phyloP scores from a whole-genome alignment of 768 basidiomycete species.

The Tephrocybe sp. region DNA sequence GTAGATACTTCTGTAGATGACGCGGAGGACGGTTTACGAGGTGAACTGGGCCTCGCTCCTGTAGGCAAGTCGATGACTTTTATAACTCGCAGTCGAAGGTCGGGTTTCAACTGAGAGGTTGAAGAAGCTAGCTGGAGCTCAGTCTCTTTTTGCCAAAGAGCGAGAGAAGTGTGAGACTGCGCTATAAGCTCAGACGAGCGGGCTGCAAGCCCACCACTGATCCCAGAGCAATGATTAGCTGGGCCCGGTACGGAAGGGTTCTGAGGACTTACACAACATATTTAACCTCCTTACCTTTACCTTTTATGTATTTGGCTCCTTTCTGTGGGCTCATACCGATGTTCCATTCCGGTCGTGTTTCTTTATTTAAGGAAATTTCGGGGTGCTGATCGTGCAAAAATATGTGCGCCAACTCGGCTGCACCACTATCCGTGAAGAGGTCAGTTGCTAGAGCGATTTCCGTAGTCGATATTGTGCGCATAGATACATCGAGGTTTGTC shows the following conservation, averaged over 20 bases:
- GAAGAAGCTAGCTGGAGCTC: slow-evolving; percentile 31
- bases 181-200: slow-evolving; percentile 44
- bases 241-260: neutral
- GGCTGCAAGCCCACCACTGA: slow-evolving; percentile 61
- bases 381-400: slow-evolving; percentile 49
- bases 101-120: slow-evolving; percentile 31
- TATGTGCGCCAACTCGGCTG: slow-evolving; percentile 52
- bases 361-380: slow-evolving; percentile 24
- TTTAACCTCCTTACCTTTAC: slow-evolving; percentile 37
- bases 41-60: slow-evolving; percentile 22
- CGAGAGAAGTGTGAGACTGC: slow-evolving; percentile 42
- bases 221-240: neutral
- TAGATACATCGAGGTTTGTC: slow-evolving; percentile 28
- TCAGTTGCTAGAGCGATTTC: slow-evolving; percentile 53
- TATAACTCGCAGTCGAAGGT: slow-evolving; percentile 45
- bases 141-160: slow-evolving; percentile 55
- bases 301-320: slow-evolving; percentile 26
- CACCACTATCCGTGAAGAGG: slow-evolving; percentile 47
- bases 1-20: slow-evolving; percentile 24
- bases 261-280: slow-evolving; percentile 45
- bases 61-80: slow-evolving; percentile 38
- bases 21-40: slow-evolving; percentile 26
- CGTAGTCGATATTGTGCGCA: slow-evolving; percentile 53
- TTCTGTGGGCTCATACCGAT: slow-evolving; percentile 62
- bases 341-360: slow-evolving; percentile 43